Base-by-base conservation (phyloP, 2,329 filamentous ascomycete species). In the Hypoxylon sp. region DNA sequence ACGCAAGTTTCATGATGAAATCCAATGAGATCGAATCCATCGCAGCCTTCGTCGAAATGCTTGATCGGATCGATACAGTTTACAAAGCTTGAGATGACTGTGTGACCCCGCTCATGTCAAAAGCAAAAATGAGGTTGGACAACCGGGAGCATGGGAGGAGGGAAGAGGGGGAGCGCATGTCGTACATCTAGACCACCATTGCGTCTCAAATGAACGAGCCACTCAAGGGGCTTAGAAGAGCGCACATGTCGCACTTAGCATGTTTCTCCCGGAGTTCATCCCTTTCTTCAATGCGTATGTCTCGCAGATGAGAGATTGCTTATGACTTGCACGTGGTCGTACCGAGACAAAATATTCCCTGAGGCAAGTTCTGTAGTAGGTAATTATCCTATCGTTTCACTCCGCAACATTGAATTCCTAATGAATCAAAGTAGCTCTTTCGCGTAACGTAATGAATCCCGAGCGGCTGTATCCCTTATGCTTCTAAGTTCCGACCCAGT, bases 81-180 rank as follows among this genome's bases (percentile, higher is more conserved):
- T 26, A 26, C 10, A 9, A 51, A 19, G 19, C 14, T 54, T 54
- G 39, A 48, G n/a, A 10, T 54, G 24, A 26, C 14, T 46, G 31
- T 65, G 31, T 42, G 44, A 60, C 60, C 65, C 60, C 61, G 50
- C 61, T 50, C 47, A 62, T 58, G 48, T 52, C 58, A 63, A 63
- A 55, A 65, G 31, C 52, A 51, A 62, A 53, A 5, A 47, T n/a
- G 48, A 42, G 51, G 42, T 52, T 10, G 11, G 26, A 63, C n/a
- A 47, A 33, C 31, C 6, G 55, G 33, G 24, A 61, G 31, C 17
- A 13, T 31, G 31, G 22, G 44, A 19, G 39, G n/a, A 19, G 35
- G 24, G 33, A 57, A 13, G 22, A 29, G 48, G 17, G 33, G 42
- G 6, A n/a, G 24, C 29, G 47, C 10, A 46, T 47, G 44, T 29